Conservation (phyloP, 2,329 filamentous ascomycete genomes). For the Nemania serpens region DNA sequence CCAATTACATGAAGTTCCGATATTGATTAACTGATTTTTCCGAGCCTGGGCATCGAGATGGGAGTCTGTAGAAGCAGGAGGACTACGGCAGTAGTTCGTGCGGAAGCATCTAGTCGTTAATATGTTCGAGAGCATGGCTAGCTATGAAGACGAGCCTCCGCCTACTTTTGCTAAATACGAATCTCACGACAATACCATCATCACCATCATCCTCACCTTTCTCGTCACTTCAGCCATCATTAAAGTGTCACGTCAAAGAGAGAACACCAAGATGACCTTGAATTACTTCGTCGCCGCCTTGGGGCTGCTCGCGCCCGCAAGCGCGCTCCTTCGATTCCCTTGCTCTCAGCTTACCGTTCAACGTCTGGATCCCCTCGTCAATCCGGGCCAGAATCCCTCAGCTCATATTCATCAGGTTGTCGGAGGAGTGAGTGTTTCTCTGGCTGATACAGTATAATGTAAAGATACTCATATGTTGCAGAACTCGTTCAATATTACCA, state of each 20-base stretch:
- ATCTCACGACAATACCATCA: not conserved
- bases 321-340: conserved; percentile 35
- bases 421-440: conserved; percentile 48
- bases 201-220: not conserved
- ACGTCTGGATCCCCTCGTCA: conserved; percentile 48
- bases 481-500: conserved; percentile 53
- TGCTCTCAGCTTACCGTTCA: conserved; percentile 40
- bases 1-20: conserved; percentile 36
- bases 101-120: not conserved
- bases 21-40: conserved; percentile 37
- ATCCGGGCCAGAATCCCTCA: conserved; percentile 54
- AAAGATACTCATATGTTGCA: conserved; percentile 24
- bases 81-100: conserved; percentile 31
- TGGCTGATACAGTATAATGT: not conserved
- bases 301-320: conserved; percentile 32
- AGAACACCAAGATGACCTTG: conserved; percentile 18
- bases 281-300: conserved; percentile 22
- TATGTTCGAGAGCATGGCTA: conserved; percentile 19
- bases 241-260: not conserved
- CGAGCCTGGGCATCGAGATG: conserved; percentile 29
- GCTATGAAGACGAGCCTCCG: conserved; percentile 9
- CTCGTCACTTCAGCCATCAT: not conserved
- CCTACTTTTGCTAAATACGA: not conserved
- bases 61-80: conserved; percentile 18
- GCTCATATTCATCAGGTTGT: conserved; percentile 64